phyloP scores from a whole-genome alignment of 441 rosid genomes.

The Erysimum cheiri region DNA sequence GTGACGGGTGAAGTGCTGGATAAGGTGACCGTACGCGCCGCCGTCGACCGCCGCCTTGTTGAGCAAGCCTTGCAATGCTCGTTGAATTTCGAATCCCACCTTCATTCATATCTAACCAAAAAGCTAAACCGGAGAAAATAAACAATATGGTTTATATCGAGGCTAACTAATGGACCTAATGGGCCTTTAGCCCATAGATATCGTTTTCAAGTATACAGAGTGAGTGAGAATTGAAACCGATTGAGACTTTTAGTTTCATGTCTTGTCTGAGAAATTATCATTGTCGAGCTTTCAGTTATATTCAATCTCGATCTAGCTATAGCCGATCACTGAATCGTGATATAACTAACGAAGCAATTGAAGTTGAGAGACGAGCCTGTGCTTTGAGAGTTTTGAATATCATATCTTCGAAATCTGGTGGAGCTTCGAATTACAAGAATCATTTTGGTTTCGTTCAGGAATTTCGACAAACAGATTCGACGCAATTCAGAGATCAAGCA shows the following conservation, averaged over 20 bases:
- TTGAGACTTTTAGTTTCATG: too few relatives aligned
- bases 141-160: background rate
- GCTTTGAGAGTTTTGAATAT: constrained; percentile 61
- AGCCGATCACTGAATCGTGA: constrained; percentile 48
- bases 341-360: constrained; percentile 28
- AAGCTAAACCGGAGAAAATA: constrained; percentile 30
- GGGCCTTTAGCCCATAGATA: background rate
- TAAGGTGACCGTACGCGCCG: constrained; percentile 62
- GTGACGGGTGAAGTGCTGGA: constrained; percentile 61
- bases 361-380: constrained; percentile 47
- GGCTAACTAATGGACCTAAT: background rate
- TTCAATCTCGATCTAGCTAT: constrained; percentile 29
- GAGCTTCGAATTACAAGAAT: constrained; percentile 31
- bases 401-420: constrained; percentile 45
- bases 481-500: constrained; percentile 25
- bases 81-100: constrained; percentile 46
- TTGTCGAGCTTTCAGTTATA: constrained; percentile 22
- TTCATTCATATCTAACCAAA: constrained; percentile 42
- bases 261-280: constrained; percentile 36
- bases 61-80: constrained; percentile 44
- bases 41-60: constrained; percentile 48
- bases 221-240: too few relatives aligned
- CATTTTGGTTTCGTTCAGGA: constrained; percentile 70
- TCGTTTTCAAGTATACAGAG: background rate
- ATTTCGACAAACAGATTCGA: constrained; percentile 50